Base-by-base conservation (phyloP, 2,329 filamentous ascomycete genomes). In the Ambrosiella beaveri region DNA sequence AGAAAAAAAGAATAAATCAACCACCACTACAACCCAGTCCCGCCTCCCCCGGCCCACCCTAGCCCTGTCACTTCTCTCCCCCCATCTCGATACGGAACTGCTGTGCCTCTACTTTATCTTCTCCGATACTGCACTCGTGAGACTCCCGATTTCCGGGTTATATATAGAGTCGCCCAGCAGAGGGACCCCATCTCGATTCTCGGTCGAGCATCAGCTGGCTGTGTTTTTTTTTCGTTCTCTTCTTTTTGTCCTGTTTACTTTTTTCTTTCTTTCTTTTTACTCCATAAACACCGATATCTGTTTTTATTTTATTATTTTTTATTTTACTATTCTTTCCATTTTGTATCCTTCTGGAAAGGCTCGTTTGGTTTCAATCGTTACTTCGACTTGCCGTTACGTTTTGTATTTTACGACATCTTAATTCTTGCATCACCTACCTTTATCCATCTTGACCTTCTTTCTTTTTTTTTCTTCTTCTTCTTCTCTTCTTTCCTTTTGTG, bases 391-490 rank as follows among this genome's bases (percentile, higher is more conserved):
- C 27, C 5, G 27, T 44, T 27, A 27, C 3, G 12, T 17, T 11
- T 39, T 54, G 51, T 54, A 54, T 54, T 54, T 17, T 54, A 54
- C 19, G 38, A 17, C 38, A 54, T 38, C 38, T 58, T 47, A 19
- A 38, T 38, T 49, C 49, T 9, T 41, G 36, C 17, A 35, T 56
- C 44, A 27, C 27, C 27, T 4, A 5, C 27, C 27, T 27, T 27
- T 27, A 27, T 40, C 44, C 44, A 13, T 55, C 39, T 35, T 55
- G 39, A 38, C 38, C 11, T 40, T 39, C 55, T 51, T 37, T 44
- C 55, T 50, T 9, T 35, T 50, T 35, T 53, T 39, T 27, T 47
- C 40, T 55, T n/a, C 38, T 41, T 47, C 15, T 41, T 41, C 39
- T 35, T n/a, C 12, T 41, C 44, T 38, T 54, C 17, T 19, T 57